Conservation (phyloP, 805 yeast genomes). For the Wickerhamomyces canadensis region DNA sequence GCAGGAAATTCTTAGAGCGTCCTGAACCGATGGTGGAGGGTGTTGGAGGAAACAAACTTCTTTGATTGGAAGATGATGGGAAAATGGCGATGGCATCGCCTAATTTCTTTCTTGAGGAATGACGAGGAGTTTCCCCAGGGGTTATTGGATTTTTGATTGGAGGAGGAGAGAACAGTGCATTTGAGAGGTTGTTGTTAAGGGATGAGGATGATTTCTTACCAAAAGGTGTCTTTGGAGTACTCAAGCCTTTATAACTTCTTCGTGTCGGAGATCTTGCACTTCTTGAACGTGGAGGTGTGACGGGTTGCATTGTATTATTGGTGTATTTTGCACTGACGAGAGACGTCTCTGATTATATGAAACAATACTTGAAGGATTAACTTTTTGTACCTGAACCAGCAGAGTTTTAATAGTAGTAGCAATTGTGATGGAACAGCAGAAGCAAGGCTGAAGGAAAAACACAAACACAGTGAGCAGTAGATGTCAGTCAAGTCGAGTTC, state of each 20-base stretch:
- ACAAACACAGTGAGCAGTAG: neutral
- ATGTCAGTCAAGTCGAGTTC: neutral
- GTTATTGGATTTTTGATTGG: conserved; percentile 10
- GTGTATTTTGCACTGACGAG: no score
- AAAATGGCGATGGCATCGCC: conserved; percentile 9
- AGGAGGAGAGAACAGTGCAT: conserved; percentile 2
- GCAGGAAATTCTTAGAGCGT: conserved; percentile 12
- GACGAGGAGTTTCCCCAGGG: conserved; percentile 23
- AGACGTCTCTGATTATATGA: no score
- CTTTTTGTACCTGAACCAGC: conserved; percentile 3
- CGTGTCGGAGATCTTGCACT: conserved; percentile 6
- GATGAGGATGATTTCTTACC: conserved; percentile 8
- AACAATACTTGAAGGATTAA: no score
- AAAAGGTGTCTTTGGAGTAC: conserved; percentile 21
- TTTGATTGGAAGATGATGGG: conserved; percentile 7
- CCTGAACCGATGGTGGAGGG: conserved; percentile 26
- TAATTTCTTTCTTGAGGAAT: conserved; percentile 7
- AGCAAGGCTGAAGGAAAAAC: neutral
- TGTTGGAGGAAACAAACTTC: conserved; percentile 25
- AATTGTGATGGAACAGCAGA: neutral
- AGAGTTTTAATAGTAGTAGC: neutral
- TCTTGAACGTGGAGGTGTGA: conserved; percentile 19
- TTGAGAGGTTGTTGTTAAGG: no score
- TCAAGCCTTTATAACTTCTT: conserved; percentile 4
- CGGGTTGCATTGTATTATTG: conserved; percentile 14